Evolutionary conservation across 2,329 filamentous ascomycete genomes (phyloP), one percentile per base, ranked within the genome.

Genomic region (Tolypocladium endophyticum): DNA sequence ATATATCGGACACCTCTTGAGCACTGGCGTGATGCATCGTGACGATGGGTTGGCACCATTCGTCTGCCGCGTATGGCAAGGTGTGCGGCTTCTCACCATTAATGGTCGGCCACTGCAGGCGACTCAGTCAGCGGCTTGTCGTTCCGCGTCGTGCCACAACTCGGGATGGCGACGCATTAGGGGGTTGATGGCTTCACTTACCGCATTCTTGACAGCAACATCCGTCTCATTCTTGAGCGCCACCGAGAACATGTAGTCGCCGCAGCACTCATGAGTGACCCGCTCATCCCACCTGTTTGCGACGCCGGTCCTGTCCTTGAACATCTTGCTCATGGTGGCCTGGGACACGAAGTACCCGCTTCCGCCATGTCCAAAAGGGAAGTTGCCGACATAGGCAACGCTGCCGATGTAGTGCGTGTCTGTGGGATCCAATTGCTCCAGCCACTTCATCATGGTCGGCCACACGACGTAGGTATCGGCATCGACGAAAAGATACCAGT

Each of bases 401-500:
- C 79, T 81, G 16, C 82, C 82, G 16, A 84, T 67, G 63, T 83
- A 84, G 43, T 75, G 70, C 52, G 73, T 72, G 58, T 78, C 72
- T 2, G 61, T 65, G 1, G 77, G 72, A 62, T 82, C 72, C 20
- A 83, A 66, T 35, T 64, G 69, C 47, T 69, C 64, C 52, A 85
- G 69, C 77, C 79, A 84, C 43, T 75, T 69, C 38, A 78, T 71
- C 30, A 85, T 66, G 58, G 79, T 83, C 18, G 76, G 72, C 78
- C 81, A 82, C 47, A 82, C 70, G 14, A 84, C 74, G 64, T 84
- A 85, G 11, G 81, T 82, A 67, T 85, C 82, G 56, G 81, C 80
- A 58, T 85, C 82, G 62, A 85, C 75, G 62, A 82, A 85, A 18
- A 86, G 67, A 65, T 83, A 86, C 82, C 83, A 86, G 63, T 84